Percentiles rank a stretch among this genome's conserved stretches.
Conservation (phyloP, 1,139 yeast species). For the Debaryomyces coudertii region DNA sequence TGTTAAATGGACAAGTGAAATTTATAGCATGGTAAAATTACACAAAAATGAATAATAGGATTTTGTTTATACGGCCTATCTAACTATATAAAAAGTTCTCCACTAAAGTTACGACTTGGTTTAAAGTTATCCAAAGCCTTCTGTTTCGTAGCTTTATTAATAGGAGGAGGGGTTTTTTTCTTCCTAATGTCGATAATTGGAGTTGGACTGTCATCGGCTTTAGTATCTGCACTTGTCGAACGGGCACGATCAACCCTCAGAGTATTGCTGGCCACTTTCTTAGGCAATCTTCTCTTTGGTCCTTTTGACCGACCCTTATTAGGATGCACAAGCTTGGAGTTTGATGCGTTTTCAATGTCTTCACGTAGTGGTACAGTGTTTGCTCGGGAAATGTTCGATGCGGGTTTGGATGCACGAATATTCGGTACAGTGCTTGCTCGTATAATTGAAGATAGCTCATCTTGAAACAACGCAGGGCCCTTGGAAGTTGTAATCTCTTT, state of each 20-base stretch:
- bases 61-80: background rate
- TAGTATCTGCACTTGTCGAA: background rate
- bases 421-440: constrained; percentile 25
- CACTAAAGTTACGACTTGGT: constrained; percentile 35
- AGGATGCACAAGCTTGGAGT: constrained; percentile 48
- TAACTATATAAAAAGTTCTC: constrained; percentile 34
- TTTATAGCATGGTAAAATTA: constrained; percentile 4
- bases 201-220: background rate
- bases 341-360: constrained; percentile 13
- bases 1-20: constrained; percentile 6
- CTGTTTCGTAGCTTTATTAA: constrained; percentile 35
- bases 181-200: constrained; percentile 1
- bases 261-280: constrained; percentile 18
- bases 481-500: background rate
- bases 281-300: constrained; percentile 74
- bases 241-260: background rate
- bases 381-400: constrained; percentile 10
- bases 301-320: constrained; percentile 71
- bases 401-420: constrained; percentile 2
- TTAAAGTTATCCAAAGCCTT: constrained; percentile 29
- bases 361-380: constrained; percentile 15
- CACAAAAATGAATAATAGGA: constrained; percentile 10
- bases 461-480: constrained; percentile 3
- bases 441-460: constrained; percentile 12
- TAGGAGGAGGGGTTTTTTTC: constrained; percentile 31